These are phyloP conservation scores for Phyllosticta citribraziliensis DNA, from an alignment of 2,329 filamentous ascomycete species.

Conservation along the genomic window DNA sequence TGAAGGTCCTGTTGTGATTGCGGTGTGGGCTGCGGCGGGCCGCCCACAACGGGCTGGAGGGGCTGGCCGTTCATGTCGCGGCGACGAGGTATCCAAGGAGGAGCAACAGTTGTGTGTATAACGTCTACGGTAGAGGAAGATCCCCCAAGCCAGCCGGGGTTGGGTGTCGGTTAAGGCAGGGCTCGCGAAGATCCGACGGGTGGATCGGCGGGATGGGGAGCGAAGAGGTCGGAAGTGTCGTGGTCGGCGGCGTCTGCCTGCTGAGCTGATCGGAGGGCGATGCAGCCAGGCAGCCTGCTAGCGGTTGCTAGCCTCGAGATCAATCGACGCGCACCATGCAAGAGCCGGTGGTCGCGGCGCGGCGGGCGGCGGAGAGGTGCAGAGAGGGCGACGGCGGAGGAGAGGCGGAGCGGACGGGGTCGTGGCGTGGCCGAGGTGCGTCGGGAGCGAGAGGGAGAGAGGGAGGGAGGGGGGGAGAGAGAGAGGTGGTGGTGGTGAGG, in stretches of 20 bases:
- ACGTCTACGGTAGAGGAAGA: neutral
- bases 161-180: neutral
- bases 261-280: conserved; percentile 9
- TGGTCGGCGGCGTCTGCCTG: conserved; percentile 4
- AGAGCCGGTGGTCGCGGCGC: neutral
- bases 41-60: conserved; percentile 6
- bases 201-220: neutral
- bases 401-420: neutral
- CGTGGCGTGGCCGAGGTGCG: neutral
- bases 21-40: conserved; percentile 2
- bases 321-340: conserved; percentile 10
- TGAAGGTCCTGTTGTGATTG: neutral
- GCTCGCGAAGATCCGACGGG: neutral
- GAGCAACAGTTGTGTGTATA: neutral
- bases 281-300: conserved; percentile 11
- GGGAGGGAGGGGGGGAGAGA: neutral
- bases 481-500: neutral
- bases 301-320: conserved; percentile 9
- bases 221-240: neutral
- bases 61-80: conserved; percentile 3
- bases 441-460: neutral
- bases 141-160: conserved; percentile 9
- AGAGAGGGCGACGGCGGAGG: neutral
- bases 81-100: neutral
- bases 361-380: neutral